Evolutionary conservation across 2,329 filamentous ascomycete genomes (phyloP).

Genomic region (Cyphellophora europaea): DNA sequence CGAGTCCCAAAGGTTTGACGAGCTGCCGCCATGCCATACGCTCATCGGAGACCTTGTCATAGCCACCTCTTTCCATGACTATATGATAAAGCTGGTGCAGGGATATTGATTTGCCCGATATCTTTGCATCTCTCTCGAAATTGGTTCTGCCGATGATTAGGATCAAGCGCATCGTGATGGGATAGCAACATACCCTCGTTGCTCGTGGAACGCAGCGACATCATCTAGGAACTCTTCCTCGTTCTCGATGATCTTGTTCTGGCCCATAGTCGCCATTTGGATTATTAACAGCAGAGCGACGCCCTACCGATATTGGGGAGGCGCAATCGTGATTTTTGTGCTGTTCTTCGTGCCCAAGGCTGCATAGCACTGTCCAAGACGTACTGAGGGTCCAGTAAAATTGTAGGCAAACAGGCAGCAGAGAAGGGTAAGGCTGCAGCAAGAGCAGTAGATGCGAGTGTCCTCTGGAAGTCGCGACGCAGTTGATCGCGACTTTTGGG

Average conservation of each 20-base stretch:
- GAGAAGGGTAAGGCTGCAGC: too few species aligned
- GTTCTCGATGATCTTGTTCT: constrained; percentile 35
- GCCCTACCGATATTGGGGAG: too few species aligned
- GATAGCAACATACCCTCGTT: constrained; percentile 50
- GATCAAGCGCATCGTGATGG: constrained; percentile 4
- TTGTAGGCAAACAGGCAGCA: too few species aligned
- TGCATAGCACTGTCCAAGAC: too few species aligned
- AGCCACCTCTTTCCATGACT: constrained; percentile 69
- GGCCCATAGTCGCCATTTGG: too few species aligned
- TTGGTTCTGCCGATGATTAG: constrained; percentile 41
- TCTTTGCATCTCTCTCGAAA: constrained; percentile 72
- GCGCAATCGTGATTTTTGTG: too few species aligned
- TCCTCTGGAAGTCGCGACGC: too few species aligned
- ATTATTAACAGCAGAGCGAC: too few species aligned
- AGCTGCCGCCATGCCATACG: constrained; percentile 80
- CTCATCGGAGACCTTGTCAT: constrained; percentile 73
- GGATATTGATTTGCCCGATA: constrained; percentile 68
- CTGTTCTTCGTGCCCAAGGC: too few species aligned
- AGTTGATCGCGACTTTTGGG: too few species aligned
- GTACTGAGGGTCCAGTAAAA: too few species aligned
- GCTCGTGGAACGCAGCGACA: constrained; percentile 63
- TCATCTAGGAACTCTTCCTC: constrained; percentile 71
- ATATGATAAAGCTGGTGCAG: constrained; percentile 69
- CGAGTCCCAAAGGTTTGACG: constrained; percentile 65
- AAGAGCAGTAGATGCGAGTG: too few species aligned